Evolutionary conservation across 1,284 basidiomycete species (phyloP), one percentile per base, ranked within the genome.

Genomic region (Moesziomyces antarcticus): DNA sequence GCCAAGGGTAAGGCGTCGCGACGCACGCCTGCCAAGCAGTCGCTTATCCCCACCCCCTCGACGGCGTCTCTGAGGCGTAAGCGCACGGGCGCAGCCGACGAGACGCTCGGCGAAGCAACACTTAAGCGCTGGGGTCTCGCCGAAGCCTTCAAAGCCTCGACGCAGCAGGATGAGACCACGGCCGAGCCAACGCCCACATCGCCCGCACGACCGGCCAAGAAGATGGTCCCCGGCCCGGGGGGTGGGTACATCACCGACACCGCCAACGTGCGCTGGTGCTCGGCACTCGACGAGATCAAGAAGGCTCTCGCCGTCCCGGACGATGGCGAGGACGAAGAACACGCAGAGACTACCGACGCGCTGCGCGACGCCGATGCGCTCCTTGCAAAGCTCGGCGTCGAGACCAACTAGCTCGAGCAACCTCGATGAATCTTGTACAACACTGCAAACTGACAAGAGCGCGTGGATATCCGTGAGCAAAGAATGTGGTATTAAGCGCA

Each of bases 211-310:
- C 53, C 47, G 51, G 57, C 33, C 13, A 80, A 80, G 56, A 70
- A 74, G 50, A 74, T 80, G 67, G 78, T 80, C 3, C 66, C 73
- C 6, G 78, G 78, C 16, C 78, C 78, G 5, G 73, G 60, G 1
- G 78, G 77, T 2, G 55, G 60, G 1, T 77, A 77, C 40, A 80
- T 80, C 47, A 79, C 78, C 16, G 75, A 79, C 50, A 80, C 78
- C 1, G 78, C 78, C 16, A 77, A 80, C 35, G 24, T 68, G 22
- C 50, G 78, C 20, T 80, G 78, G 78, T 77, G 78, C 56, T 65
- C 56, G 14, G 78, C 78, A 6, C 30, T 80, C 44, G 69, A 75
- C 22, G 78, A 80, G 60, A 80, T 80, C 60, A 78, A 76, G 40
- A 68, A 68, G 56, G 78, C 78, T 10, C 50, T 80, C 3, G 67